Evolutionary conservation across 2,329 filamentous ascomycete genomes (phyloP), one percentile per base, ranked within the genome.

Genomic region (Aplosporella prunicola): DNA sequence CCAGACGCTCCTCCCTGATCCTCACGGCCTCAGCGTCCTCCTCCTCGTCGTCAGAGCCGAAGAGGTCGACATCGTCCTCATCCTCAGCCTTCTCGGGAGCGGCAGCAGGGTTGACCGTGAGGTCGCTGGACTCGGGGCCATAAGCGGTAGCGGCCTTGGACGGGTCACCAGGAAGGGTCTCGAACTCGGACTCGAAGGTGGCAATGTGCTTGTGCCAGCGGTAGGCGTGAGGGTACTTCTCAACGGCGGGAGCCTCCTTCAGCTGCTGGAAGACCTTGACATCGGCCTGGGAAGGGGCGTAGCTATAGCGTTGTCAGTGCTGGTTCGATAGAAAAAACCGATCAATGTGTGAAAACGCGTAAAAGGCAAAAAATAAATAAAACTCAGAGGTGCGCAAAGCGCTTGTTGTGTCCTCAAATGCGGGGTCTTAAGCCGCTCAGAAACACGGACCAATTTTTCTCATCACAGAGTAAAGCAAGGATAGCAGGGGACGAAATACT

Each of bases 191-290:
- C 75, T 93, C 80, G 72, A 84, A 94, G 54, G 83, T 82, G 64
- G 83, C 78, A 61, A 95, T 85, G 78, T 98, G 89, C 78, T 93
- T 94, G 80, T 94, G 95, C 91, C 91, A 98, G 67, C 91, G 82
- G 61, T 85, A 86, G 59, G 82, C 87, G 71, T 94, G 74, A 58
- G 89, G 87, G 79, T 82, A 94, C 74, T 93, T 93, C 64, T 74
- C 72, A 56, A 82, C 76, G 51, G 82, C 78, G 54, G 91, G 91
- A 43, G 77, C 67, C 52, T 72, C 67, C 58, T 73, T 79, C 63
- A 95, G 66, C 57, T 83, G 83, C 78, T 96, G 93, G 83, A 83
- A 96, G 70, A 78, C 78, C 66, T 82, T 83, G 57, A 93, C 89
- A 73, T 98, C 91, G 68, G 91, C 91, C 75, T 98, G 91, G 55